These are phyloP conservation scores for Rhizopogon rudus DNA, from an alignment of 768 basidiomycete species.

Conservation along the genomic window DNA sequence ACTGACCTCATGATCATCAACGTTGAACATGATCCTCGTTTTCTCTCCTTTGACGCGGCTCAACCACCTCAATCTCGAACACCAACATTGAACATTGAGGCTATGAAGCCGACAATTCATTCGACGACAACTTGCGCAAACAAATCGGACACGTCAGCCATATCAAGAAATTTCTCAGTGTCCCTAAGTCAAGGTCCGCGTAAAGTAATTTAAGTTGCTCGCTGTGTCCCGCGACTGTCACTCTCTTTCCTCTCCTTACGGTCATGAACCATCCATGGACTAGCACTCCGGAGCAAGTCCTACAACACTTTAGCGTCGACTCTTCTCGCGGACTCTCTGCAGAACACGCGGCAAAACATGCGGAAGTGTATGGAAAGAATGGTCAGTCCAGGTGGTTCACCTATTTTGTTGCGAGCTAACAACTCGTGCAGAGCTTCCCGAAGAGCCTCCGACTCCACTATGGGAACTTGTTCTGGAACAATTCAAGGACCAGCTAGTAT, in stretches of 20 bases:
- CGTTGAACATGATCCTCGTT: not conserved
- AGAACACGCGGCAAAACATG: conserved; percentile 67
- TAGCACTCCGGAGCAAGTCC: conserved; percentile 56
- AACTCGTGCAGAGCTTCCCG: conserved; percentile 69
- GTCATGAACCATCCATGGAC: conserved; percentile 80
- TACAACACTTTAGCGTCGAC: conserved; percentile 72
- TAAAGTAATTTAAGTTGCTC: not conserved
- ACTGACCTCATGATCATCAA: no score
- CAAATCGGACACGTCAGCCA: conserved; percentile 12
- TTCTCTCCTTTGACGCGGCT: not conserved
- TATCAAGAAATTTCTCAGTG: conserved; percentile 1
- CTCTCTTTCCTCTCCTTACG: conserved; percentile 13
- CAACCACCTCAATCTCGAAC: not conserved
- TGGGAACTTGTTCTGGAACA: conserved; percentile 97
- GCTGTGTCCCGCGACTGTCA: not conserved
- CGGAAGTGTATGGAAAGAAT: conserved; percentile 81
- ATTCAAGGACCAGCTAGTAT: conserved; percentile 97
- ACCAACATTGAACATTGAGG: not conserved
- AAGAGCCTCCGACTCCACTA: conserved; percentile 85
- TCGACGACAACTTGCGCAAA: conserved; percentile 7
- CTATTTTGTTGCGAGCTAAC: not conserved
- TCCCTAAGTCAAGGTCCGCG: not conserved
- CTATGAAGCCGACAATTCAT: not conserved
- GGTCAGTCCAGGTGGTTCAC: conserved; percentile 37
- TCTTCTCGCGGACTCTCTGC: conserved; percentile 55